Conservation (phyloP, 495 filamentous ascomycete genomes). For the Symbiotaphrina buchneri region DNA sequence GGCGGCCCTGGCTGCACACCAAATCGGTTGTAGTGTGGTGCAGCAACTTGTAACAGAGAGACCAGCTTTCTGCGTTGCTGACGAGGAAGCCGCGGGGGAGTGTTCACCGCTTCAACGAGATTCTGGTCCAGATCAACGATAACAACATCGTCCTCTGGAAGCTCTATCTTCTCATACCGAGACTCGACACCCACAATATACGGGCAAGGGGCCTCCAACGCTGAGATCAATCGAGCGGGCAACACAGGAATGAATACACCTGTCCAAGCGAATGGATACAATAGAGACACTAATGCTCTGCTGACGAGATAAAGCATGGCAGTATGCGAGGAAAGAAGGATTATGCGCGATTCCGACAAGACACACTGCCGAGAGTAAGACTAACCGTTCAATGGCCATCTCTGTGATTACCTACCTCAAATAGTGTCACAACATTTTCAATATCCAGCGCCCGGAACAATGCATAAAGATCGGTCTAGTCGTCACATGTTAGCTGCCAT, state of each 20-base stretch:
- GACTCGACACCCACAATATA: slow-evolving; percentile 93
- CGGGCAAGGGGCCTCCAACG: slow-evolving; percentile 83
- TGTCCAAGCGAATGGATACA: slow-evolving; percentile 82
- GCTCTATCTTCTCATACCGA: slow-evolving; percentile 74
- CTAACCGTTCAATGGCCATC: not conserved
- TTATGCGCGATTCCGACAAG: slow-evolving; percentile 83
- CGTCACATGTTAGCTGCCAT: not conserved
- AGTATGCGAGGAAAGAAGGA: slow-evolving; percentile 85
- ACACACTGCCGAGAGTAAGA: slow-evolving; percentile 30
- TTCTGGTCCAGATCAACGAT: slow-evolving; percentile 84
- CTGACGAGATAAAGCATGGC: slow-evolving; percentile 89
- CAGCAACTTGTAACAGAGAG: slow-evolving; percentile 71
- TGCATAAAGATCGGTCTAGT: slow-evolving; percentile 67
- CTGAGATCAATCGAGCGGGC: slow-evolving; percentile 68
- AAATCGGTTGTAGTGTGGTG: slow-evolving; percentile 71
- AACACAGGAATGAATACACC: slow-evolving; percentile 86
- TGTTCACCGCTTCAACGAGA: slow-evolving; percentile 55
- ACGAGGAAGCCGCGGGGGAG: slow-evolving; percentile 54
- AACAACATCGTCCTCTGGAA: slow-evolving; percentile 94
- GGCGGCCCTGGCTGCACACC: slow-evolving; percentile 80
- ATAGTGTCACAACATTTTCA: slow-evolving; percentile 73
- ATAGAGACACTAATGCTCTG: slow-evolving; percentile 54
- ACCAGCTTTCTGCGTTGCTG: slow-evolving; percentile 79
- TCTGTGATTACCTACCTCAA: slow-evolving; percentile 31
- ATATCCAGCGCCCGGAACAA: slow-evolving; percentile 76